Percentiles rank a stretch among this genome's conserved stretches.
phyloP scores from a whole-genome alignment of 805 yeast genomes.

The Huiozyma naganishii region DNA sequence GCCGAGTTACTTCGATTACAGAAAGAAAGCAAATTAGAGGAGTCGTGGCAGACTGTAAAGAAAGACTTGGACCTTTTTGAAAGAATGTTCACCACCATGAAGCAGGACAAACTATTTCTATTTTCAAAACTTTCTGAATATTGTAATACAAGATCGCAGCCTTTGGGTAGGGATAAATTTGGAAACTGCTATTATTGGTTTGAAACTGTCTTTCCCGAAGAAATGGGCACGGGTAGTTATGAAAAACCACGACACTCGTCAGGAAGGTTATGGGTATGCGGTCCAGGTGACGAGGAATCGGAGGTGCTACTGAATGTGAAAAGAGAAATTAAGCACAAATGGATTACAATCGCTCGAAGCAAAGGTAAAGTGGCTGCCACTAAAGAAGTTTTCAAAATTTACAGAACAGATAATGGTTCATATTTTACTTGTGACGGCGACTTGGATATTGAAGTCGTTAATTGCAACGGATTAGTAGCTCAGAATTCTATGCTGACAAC shows the following conservation, averaged over 20 bases:
- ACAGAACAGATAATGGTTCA: constrained; percentile 11
- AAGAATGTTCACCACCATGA: not conserved
- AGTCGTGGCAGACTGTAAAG: not conserved
- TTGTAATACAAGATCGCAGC: constrained; percentile 27
- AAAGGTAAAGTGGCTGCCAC: constrained; percentile 15
- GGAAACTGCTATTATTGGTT: constrained; percentile 93
- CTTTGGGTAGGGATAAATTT: constrained; percentile 70
- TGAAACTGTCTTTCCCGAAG: constrained; percentile 39
- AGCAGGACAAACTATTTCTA: constrained; percentile 6
- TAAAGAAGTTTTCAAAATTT: constrained; percentile 16
- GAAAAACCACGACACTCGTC: constrained; percentile 13
- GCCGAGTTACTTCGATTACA: not conserved
- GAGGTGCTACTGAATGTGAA: constrained; percentile 24
- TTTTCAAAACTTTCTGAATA: constrained; percentile 17
- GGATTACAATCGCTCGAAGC: constrained; percentile 16
- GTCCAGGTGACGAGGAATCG: constrained; percentile 52
- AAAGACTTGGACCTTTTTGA: not conserved
- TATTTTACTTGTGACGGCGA: constrained; percentile 11
- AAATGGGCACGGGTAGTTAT: constrained; percentile 31
- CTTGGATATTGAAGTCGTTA: constrained; percentile 11
- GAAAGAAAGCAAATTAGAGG: not conserved
- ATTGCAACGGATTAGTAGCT: constrained; percentile 10
- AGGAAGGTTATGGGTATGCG: constrained; percentile 84
- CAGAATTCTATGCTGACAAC: constrained; percentile 11
- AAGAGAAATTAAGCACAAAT: constrained; percentile 17